phyloP scores from a whole-genome alignment of 208 protist genomes.

The Acanthamoeba castellanii region DNA sequence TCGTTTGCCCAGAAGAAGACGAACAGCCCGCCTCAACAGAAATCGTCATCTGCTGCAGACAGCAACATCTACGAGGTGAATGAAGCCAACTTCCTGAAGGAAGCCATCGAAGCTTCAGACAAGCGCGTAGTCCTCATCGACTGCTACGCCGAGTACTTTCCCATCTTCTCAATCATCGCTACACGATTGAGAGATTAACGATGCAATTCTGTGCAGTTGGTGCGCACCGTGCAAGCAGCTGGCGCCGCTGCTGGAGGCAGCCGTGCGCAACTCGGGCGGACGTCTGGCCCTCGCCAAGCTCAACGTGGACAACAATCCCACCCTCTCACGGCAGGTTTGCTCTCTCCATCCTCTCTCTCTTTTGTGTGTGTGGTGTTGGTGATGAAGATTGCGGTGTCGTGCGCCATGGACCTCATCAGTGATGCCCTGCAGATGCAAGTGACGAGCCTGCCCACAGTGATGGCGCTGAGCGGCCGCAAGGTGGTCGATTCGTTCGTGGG shows the following conservation, averaged over 20 bases:
- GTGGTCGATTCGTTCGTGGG: constrained; percentile 71
- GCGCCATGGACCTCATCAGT: too few relatives aligned
- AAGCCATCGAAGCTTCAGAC: constrained; percentile 61
- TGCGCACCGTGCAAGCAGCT: constrained; percentile 70
- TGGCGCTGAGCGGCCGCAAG: constrained; percentile 54
- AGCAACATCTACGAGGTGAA: constrained; percentile 30
- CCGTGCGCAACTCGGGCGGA: not conserved
- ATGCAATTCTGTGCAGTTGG: not conserved
- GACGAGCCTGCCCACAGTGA: constrained; percentile 55
- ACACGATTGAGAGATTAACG: not conserved
- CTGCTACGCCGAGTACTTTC: constrained; percentile 68
- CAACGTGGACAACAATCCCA: constrained; percentile 65
- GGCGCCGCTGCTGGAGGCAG: constrained; percentile 26
- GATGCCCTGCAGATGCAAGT: constrained; percentile 11
- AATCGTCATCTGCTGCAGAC: not conserved
- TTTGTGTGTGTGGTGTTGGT: not conserved
- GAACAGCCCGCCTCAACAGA: not conserved
- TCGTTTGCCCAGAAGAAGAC: not conserved
- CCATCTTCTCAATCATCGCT: too few relatives aligned
- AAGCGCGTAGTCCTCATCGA: constrained; percentile 57
- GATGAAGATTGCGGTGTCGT: too few relatives aligned
- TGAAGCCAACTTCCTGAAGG: constrained; percentile 56
- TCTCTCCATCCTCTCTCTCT: not conserved
- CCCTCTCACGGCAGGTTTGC: constrained; percentile 33
- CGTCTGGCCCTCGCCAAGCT: constrained; percentile 59